Evolutionary conservation across 2,329 filamentous ascomycete species (phyloP), one percentile per base, ranked within the genome.

Genomic region (Chaetomium globosum): DNA sequence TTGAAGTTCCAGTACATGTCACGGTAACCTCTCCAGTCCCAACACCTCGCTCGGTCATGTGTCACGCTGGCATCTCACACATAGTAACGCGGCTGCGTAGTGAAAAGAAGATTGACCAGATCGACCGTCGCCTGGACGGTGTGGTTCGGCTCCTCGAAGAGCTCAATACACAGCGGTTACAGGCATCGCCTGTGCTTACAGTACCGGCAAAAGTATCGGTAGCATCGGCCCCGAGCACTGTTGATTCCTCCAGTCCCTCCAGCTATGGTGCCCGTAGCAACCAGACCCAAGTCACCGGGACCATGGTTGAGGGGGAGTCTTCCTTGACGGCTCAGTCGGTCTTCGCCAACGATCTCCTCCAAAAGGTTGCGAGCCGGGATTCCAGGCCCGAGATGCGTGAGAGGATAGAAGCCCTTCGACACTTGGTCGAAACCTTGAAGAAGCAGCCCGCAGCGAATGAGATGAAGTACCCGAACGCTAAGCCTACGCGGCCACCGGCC

Each of bases 301-400:
- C 73, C 5, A 73, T 77, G 3, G 72, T 81, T 9, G 80, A 82
- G 54, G 80, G 80, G 8, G 78, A 79, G 65, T 80, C 79, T 2
- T 82, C 80, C 1, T 67, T 82, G 28, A 75, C 80, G 7, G 80
- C 80, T 1, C 80, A 82, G 63, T 79, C 80, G 1, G 77, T 75
- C 13, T 82, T 82, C 67, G 80, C 80, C 39, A 80, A 77, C 26
- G 78, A 82, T 57, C 79, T 82, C 52, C 70, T 80, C 2, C 74
- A 77, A 26, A 76, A 79, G 61, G 76, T 75, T 4, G 76, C 77
- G 19, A 72, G 70, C 12, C 70, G 72, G 28, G 72, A 70, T 6
- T 70, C 73, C 0, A 71, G 73, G 8, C 70, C 76, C 0, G 74
- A 77, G 66, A 68, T 78, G 69, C 71, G 73, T 4, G 75, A 78